Evolutionary conservation across 345 rosid genomes (phyloP).

Genomic region (Bretschneidera sinensis): DNA sequence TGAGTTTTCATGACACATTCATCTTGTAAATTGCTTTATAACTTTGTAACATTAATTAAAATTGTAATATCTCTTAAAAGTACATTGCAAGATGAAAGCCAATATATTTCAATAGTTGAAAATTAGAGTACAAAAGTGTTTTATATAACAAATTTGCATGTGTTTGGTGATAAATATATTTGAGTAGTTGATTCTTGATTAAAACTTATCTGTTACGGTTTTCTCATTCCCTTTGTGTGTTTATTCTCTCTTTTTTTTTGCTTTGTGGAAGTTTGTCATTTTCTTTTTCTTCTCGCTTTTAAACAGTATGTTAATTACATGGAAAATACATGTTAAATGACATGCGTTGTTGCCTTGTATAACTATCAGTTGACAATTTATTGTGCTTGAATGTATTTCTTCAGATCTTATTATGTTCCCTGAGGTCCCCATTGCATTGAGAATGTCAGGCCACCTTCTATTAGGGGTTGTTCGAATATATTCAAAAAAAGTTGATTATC

Average conservation of each 20-base stretch:
- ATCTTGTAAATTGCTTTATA: too few relatives aligned
- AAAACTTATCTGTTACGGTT: not conserved
- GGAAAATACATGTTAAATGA: too few relatives aligned
- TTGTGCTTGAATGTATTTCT: not conserved
- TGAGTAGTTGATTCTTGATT: not conserved
- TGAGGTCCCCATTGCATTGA: constrained; percentile 71
- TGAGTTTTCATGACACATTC: too few relatives aligned
- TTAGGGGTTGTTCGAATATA: constrained; percentile 89
- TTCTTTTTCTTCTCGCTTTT: not conserved
- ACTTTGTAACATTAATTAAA: too few relatives aligned
- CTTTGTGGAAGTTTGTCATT: not conserved
- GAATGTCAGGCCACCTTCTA: constrained; percentile 80
- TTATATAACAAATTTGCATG: not conserved
- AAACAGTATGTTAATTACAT: too few relatives aligned
- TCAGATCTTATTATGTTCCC: constrained; percentile 71
- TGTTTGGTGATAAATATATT: not conserved
- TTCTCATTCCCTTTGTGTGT: not conserved
- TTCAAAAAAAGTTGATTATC: constrained; percentile 82
- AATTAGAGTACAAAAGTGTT: too few relatives aligned
- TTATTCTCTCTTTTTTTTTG: too few relatives aligned
- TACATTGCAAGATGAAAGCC: too few relatives aligned
- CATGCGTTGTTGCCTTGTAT: too few relatives aligned
- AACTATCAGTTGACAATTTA: too few relatives aligned
- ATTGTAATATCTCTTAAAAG: too few relatives aligned
- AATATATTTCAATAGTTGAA: too few relatives aligned